These are phyloP conservation scores for Solanum piurae DNA, from an alignment of 257 asterid genomes.

Conservation along the genomic window DNA sequence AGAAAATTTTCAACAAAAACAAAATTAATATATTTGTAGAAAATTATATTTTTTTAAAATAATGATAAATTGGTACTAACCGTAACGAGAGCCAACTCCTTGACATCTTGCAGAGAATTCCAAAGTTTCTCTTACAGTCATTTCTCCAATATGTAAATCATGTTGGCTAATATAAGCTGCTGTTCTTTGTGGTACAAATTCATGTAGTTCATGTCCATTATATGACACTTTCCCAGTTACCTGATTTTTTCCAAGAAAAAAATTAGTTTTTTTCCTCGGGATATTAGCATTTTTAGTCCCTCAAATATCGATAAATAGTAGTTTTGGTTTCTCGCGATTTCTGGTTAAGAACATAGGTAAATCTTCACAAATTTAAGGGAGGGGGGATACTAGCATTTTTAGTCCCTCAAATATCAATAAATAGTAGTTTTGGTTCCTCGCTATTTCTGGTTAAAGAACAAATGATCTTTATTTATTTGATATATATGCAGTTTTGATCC, in stretches of 20 bases:
- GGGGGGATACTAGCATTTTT: too few species aligned
- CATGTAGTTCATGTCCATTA: slow-evolving; percentile 53
- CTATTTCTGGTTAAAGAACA: neutral
- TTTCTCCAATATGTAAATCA: slow-evolving; percentile 59
- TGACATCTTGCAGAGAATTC: slow-evolving; percentile 68
- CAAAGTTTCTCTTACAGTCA: slow-evolving; percentile 71
- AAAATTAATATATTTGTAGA: too few species aligned
- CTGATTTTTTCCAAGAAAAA: slow-evolving; percentile 8
- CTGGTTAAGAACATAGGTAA: neutral
- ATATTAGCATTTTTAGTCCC: neutral
- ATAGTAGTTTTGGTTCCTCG: neutral
- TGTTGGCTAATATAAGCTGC: slow-evolving; percentile 64
- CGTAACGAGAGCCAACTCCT: slow-evolving; percentile 67
- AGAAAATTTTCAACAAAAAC: neutral
- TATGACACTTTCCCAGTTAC: slow-evolving; percentile 44
- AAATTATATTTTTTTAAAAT: neutral
- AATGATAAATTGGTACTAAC: slow-evolving; percentile 16
- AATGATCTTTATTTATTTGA: neutral
- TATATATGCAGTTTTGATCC: neutral
- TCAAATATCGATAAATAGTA: neutral
- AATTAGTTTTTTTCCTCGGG: neutral
- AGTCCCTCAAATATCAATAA: neutral
- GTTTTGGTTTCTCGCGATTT: neutral
- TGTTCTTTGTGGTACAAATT: slow-evolving; percentile 51
- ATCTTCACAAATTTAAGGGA: neutral